phyloP scores from a whole-genome alignment of 306 rosid species.

The Albizia julibrissin region DNA sequence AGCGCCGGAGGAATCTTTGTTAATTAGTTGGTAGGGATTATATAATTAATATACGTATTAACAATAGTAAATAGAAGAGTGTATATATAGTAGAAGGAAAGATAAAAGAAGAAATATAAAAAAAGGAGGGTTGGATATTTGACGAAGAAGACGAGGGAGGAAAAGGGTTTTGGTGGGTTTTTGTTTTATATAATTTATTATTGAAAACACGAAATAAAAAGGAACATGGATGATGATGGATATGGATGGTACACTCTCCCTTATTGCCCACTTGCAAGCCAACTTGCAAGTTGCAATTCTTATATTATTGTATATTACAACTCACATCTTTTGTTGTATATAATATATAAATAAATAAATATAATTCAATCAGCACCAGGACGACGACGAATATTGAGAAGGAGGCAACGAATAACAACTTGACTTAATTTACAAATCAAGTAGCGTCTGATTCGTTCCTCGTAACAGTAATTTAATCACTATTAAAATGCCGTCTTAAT shows the following conservation, averaged over 20 bases:
- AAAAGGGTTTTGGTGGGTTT: too few relatives aligned
- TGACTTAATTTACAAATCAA: constrained; percentile 48
- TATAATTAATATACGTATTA: not conserved
- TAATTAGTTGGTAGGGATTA: not conserved
- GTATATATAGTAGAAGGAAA: too few relatives aligned
- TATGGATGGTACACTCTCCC: constrained; percentile 23
- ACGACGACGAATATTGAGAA: constrained; percentile 5
- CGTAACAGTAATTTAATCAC: constrained; percentile 1
- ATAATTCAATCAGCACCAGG: not conserved
- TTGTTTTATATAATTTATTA: constrained; percentile 1
- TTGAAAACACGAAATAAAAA: not conserved
- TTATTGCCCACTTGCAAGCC: constrained; percentile 57
- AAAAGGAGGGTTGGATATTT: not conserved
- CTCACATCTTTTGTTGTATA: not conserved
- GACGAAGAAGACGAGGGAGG: not conserved
- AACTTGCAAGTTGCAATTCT: constrained; percentile 64
- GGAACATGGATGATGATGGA: not conserved
- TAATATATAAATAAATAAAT: not conserved
- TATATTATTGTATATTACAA: constrained; percentile 21
- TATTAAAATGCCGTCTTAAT: constrained; percentile 27
- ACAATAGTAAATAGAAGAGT: too few relatives aligned
- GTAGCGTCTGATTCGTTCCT: constrained; percentile 45
- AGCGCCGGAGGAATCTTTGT: not conserved
- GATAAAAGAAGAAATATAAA: too few relatives aligned
- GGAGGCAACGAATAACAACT: constrained; percentile 43